Conservation (phyloP, 2,329 filamentous ascomycete genomes). For the Exophiala oligosperma region DNA sequence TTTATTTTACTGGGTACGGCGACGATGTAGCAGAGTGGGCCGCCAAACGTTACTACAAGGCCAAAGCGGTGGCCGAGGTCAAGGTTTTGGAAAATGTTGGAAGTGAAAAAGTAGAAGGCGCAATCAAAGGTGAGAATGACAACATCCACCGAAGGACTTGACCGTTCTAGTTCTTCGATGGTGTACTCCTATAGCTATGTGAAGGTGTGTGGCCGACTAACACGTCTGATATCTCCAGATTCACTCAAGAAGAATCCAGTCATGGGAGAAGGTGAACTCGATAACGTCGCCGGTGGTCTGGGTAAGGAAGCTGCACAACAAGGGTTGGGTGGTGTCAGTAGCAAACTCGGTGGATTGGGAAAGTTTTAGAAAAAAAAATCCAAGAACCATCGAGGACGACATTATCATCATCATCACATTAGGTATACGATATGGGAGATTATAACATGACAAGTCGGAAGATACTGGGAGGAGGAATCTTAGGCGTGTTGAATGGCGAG, state of each 20-base stretch:
- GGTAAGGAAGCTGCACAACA: conserved; percentile 17
- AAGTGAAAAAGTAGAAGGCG: conserved; percentile 12
- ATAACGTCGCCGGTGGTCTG: conserved; percentile 16
- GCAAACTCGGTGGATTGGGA: conserved; percentile 11
- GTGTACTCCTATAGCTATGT: too few species aligned
- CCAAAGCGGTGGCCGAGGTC: conserved; percentile 19
- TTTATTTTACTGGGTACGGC: conserved; percentile 21
- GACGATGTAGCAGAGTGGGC: conserved; percentile 18
- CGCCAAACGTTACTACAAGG: conserved; percentile 23
- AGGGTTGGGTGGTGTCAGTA: conserved; percentile 18
- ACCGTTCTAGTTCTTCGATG: too few species aligned
- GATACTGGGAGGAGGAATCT: too few species aligned
- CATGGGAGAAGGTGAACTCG: conserved; percentile 19
- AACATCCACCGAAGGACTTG: too few species aligned
- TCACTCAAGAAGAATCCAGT: conserved; percentile 24
- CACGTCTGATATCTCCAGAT: conserved; percentile 11
- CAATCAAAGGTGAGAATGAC: conserved; percentile 12
- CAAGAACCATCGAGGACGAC: neutral
- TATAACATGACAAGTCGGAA: too few species aligned
- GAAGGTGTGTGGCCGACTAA: too few species aligned
- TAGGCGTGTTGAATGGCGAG: too few species aligned
- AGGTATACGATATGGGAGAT: too few species aligned
- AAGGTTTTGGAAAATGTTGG: conserved; percentile 20
- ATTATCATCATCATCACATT: neutral
- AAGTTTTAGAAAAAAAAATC: conserved; percentile 1